phyloP scores from a whole-genome alignment of 2,329 filamentous ascomycete species.

The Pseudopyricularia cyperi region DNA sequence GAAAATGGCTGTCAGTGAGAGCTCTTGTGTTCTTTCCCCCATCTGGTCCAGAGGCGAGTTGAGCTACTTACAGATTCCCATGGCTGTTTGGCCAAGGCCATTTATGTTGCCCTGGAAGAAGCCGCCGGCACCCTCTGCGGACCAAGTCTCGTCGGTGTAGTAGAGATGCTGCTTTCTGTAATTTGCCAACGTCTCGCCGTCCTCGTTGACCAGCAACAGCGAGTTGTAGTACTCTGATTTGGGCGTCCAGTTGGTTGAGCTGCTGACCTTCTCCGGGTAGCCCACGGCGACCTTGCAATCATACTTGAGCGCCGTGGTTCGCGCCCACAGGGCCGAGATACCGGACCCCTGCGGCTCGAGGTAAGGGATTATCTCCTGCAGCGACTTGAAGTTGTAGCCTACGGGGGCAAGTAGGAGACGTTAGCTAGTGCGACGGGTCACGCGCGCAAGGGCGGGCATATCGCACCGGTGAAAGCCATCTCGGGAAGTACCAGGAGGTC shows the following conservation, averaged over 20 bases:
- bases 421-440: background rate
- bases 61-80: constrained; percentile 43
- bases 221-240: constrained; percentile 39
- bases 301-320: constrained; percentile 49
- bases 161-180: constrained; percentile 49
- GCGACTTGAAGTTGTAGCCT: constrained; percentile 68
- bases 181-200: constrained; percentile 47
- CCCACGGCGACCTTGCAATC: constrained; percentile 57
- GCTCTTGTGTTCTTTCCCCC: background rate
- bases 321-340: constrained; percentile 59
- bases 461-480: constrained; percentile 56
- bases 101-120: constrained; percentile 33
- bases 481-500: constrained; percentile 66
- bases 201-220: constrained; percentile 37
- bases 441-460: background rate
- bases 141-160: constrained; percentile 49
- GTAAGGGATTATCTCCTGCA: constrained; percentile 53
- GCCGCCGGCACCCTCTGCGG: constrained; percentile 35
- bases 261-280: constrained; percentile 55
- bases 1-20: background rate
- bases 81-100: constrained; percentile 35
- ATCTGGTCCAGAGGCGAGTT: background rate
- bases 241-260: constrained; percentile 12
- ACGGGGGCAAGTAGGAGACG: background rate
- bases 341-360: constrained; percentile 56